phyloP scores from a whole-genome alignment of 805 yeast genomes.

The Pichia phayaonensis region DNA sequence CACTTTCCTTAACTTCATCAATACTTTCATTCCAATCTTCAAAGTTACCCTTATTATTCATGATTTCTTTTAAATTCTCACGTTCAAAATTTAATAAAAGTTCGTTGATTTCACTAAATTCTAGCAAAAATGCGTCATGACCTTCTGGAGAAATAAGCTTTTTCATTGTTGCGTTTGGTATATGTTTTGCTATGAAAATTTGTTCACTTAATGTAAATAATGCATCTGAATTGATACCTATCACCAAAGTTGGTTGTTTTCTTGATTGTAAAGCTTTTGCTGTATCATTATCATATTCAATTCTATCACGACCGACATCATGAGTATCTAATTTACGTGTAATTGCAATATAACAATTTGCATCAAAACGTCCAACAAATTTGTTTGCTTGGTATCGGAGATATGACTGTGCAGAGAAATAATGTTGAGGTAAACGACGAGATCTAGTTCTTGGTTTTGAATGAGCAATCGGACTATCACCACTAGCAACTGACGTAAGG shows the following conservation, averaged over 20 bases:
- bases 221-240: slow-evolving; percentile 90
- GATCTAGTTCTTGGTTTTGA: slow-evolving; percentile 28
- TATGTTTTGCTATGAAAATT: slow-evolving; percentile 65
- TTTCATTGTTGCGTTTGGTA: slow-evolving; percentile 62
- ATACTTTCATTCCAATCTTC: slow-evolving; percentile 38
- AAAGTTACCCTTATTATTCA: slow-evolving; percentile 41
- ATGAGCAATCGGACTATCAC: slow-evolving; percentile 18
- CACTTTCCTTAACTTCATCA: slow-evolving; percentile 50
- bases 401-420: slow-evolving; percentile 92
- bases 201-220: slow-evolving; percentile 90
- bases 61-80: slow-evolving; percentile 49
- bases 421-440: slow-evolving; percentile 42
- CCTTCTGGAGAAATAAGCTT: slow-evolving; percentile 90
- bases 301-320: slow-evolving; percentile 78
- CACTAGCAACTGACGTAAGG: slow-evolving; percentile 1
- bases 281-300: slow-evolving; percentile 30
- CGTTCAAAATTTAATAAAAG: slow-evolving; percentile 61
- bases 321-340: slow-evolving; percentile 93
- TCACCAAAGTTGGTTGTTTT: slow-evolving; percentile 68
- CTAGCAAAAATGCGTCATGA: slow-evolving; percentile 92
- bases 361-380: slow-evolving; percentile 85
- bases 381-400: slow-evolving; percentile 90
- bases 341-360: slow-evolving; percentile 92
- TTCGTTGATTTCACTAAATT: slow-evolving; percentile 73
- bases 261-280: slow-evolving; percentile 52